Percentiles rank a stretch among this genome's conserved stretches.
Conservation (phyloP, 768 basidiomycete species). For the Tylopilus plumbeoviolaceoides region DNA sequence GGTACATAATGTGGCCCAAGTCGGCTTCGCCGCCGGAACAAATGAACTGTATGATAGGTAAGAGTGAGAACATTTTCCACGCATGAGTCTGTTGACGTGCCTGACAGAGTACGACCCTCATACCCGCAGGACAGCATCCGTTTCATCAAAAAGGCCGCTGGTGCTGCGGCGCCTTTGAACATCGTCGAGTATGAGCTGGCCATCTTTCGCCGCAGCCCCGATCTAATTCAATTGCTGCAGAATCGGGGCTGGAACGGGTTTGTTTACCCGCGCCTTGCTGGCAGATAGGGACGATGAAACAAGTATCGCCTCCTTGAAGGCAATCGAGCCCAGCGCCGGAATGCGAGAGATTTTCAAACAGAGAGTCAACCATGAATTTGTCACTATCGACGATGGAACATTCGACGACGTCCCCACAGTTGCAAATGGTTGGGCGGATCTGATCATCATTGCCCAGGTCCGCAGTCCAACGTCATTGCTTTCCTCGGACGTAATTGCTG, state of each 20-base stretch:
- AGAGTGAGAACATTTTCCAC: too few relatives aligned
- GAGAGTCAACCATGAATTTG: constrained; percentile 50
- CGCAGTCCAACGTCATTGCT: constrained; percentile 3
- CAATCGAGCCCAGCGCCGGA: constrained; percentile 81
- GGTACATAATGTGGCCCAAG: constrained; percentile 64
- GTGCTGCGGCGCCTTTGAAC: constrained; percentile 42
- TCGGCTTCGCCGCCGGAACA: constrained; percentile 75
- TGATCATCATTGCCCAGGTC: constrained; percentile 77
- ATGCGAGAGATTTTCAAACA: constrained; percentile 75
- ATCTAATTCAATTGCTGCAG: constrained; percentile 32
- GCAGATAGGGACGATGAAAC: constrained; percentile 53
- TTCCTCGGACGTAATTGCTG: not conserved
- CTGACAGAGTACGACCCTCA: constrained; percentile 68
- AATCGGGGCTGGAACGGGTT: constrained; percentile 81
- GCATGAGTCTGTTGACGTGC: not conserved
- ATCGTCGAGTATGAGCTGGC: constrained; percentile 55
- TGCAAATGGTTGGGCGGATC: constrained; percentile 66
- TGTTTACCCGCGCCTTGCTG: constrained; percentile 82
- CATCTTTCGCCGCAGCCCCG: not conserved
- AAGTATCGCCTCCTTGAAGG: constrained; percentile 51
- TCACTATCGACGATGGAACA: constrained; percentile 56
- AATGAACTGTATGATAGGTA: constrained; percentile 70
- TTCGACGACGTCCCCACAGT: constrained; percentile 60
- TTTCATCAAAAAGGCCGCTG: constrained; percentile 51
- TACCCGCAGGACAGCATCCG: constrained; percentile 65